Base-by-base conservation (phyloP, 2,329 filamentous ascomycete species). In the Teratosphaeria nubilosa region DNA sequence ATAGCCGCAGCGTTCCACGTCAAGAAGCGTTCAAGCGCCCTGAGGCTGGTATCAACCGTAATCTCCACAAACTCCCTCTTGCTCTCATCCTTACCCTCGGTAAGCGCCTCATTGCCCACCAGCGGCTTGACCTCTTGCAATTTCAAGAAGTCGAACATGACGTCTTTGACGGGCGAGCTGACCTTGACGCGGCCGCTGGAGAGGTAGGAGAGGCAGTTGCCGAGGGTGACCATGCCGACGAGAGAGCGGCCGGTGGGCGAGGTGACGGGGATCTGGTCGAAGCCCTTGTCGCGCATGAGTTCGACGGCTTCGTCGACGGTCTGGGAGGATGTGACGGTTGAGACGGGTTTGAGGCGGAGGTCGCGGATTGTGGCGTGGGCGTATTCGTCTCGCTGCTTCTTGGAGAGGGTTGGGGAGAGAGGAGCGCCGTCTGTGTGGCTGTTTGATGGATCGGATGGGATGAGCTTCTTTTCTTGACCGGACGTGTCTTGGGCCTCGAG, bases 1-100 rank as follows among this genome's bases (percentile, higher is more conserved):
- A 99, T 85, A 0, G 94, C 92, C 65, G 88, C 92, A 65, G 88
- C 94, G 75, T 99, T 97, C 91, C 94, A 97, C 76, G 97, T 91
- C 64, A 97, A 90, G 76, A 99, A 99, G 69, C 88, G 86, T 78
- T 90, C 92, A 56, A 99, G 80, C 51, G 88, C 86, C 53, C 82
- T 83, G 45, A 99, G 80, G 2, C 88, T 87, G 1, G 94, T 99
- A 64, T 96, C 89, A 71, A 88, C 79, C 6, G 94, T 97, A 70
- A 99, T 96, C 75, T 97, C 88, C 55, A 97, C 88, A 75, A 96
- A 99, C 70, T 88, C 85, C 59, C 86, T 41, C 66, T 69, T 70
- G 52, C 62, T 65, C 62, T 73, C 72, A 25, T 75, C 70, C 30
- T 34, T 53, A 13, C 27, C 11, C 2, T 34, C 27, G 5, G 31